Evolutionary conservation across 768 basidiomycete genomes (phyloP).

Genomic region (Psilocybe azurescens): DNA sequence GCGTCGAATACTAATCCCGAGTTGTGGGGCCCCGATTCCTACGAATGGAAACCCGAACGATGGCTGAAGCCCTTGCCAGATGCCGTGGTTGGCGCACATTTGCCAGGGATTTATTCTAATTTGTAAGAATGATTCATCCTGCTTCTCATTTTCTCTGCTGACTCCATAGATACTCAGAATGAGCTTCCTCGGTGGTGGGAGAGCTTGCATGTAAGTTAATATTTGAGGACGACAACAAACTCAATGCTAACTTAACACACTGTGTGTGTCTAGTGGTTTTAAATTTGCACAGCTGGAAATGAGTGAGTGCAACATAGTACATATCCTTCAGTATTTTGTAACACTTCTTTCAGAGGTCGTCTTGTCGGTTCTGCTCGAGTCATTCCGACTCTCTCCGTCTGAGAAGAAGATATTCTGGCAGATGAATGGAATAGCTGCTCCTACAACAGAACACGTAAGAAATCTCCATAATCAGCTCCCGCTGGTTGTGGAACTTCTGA

Average conservation of each 20-base stretch:
- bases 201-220: constrained; percentile 47
- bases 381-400: constrained; percentile 26
- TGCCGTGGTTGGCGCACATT: constrained; percentile 9
- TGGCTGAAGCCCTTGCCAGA: constrained; percentile 37
- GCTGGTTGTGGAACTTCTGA: constrained; percentile 21
- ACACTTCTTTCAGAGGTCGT: constrained; percentile 25
- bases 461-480: constrained; percentile 20
- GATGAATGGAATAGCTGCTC: constrained; percentile 26
- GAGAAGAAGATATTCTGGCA: constrained; percentile 30
- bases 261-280: constrained; percentile 21
- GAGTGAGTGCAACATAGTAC: constrained; percentile 23
- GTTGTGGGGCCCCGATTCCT: constrained; percentile 48
- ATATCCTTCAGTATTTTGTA: background rate
- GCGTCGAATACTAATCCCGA: constrained; percentile 38
- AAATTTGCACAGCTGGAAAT: constrained; percentile 35
- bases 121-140: constrained; percentile 9
- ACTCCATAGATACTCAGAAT: constrained; percentile 7
- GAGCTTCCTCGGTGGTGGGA: constrained; percentile 45
- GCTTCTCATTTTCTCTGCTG: too few relatives aligned
- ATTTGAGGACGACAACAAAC: background rate
- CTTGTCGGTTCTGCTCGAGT: constrained; percentile 25
- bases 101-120: constrained; percentile 26
- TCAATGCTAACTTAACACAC: background rate
- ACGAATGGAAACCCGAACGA: constrained; percentile 52
- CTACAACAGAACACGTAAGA: constrained; percentile 13